Percentiles rank a stretch among this genome's conserved stretches.
phyloP scores from a whole-genome alignment of 371 early-diverging fungal genomes.

The Mucor velutinosus region DNA sequence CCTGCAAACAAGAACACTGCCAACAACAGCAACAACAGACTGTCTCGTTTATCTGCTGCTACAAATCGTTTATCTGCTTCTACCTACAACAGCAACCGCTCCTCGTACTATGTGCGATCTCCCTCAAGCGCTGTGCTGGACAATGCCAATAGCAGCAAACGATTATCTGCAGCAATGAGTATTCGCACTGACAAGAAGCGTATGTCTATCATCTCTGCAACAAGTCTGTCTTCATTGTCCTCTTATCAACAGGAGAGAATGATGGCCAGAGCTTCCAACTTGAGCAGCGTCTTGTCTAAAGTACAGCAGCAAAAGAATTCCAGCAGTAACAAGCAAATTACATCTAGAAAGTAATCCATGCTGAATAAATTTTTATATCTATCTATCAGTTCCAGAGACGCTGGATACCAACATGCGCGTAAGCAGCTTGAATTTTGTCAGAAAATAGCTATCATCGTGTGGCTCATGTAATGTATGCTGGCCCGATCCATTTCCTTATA shows the following conservation, averaged over 20 bases:
- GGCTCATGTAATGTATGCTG: no score
- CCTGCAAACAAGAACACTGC: neutral
- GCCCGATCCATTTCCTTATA: no score
- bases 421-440: no score
- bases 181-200: constrained; percentile 35
- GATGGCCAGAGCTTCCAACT: constrained; percentile 39
- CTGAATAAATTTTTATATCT: neutral
- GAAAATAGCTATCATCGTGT: no score
- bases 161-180: constrained; percentile 21
- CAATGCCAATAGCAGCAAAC: constrained; percentile 3
- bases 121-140: neutral
- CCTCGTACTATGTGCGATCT: neutral
- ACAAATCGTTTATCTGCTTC: constrained; percentile 15
- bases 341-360: neutral
- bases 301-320: neutral
- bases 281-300: constrained; percentile 35
- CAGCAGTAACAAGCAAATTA: neutral
- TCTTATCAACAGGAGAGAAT: constrained; percentile 53
- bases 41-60: constrained; percentile 21
- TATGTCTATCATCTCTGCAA: constrained; percentile 41
- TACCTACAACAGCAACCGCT: constrained; percentile 12
- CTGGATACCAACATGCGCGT: no score
- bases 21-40: neutral
- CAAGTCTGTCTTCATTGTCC: constrained; percentile 50
- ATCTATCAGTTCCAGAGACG: no score